phyloP scores from a whole-genome alignment of 768 basidiomycete species.

The Lanmaoa pseudosensibilis region DNA sequence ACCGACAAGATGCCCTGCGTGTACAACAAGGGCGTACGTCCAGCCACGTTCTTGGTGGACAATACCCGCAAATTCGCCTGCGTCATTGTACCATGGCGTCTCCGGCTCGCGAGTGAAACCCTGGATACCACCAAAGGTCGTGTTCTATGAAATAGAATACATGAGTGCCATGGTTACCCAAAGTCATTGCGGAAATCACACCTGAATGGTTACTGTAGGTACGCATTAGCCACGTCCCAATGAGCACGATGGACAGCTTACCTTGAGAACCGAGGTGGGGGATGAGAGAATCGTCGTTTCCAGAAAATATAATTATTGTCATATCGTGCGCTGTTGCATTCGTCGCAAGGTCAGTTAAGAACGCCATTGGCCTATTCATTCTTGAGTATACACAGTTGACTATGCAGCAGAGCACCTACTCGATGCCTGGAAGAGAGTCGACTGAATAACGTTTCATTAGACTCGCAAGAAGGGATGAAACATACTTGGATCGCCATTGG shows the following conservation, averaged over 20 bases:
- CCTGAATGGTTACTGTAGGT: slow-evolving; percentile 55
- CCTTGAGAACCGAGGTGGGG: slow-evolving; percentile 65
- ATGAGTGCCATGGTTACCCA: not conserved
- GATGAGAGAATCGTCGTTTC: slow-evolving; percentile 67
- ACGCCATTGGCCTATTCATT: slow-evolving; percentile 54
- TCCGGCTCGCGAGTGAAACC: slow-evolving; percentile 70
- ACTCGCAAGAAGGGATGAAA: not conserved
- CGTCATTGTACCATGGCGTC: slow-evolving; percentile 65
- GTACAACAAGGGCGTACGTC: slow-evolving; percentile 40
- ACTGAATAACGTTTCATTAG: not conserved
- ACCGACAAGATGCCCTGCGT: slow-evolving; percentile 43
- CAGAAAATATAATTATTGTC: slow-evolving; percentile 60
- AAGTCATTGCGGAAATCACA: slow-evolving; percentile 20
- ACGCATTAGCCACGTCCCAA: slow-evolving; percentile 8
- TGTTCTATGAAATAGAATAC: slow-evolving; percentile 48
- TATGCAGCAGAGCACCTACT: slow-evolving; percentile 25
- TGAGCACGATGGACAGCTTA: slow-evolving; percentile 25
- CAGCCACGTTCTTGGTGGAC: slow-evolving; percentile 73
- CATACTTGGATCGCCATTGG: slow-evolving; percentile 35
- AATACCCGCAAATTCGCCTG: slow-evolving; percentile 60
- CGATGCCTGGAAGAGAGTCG: slow-evolving; percentile 27
- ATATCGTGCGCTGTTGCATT: slow-evolving; percentile 56
- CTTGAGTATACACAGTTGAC: slow-evolving; percentile 8
- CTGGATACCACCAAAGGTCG: slow-evolving; percentile 75
- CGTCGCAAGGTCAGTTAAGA: slow-evolving; percentile 63